These are phyloP conservation scores for Paraurostyla sp. DNA, from an alignment of 73 alveolate species.

Conservation along the genomic window DNA sequence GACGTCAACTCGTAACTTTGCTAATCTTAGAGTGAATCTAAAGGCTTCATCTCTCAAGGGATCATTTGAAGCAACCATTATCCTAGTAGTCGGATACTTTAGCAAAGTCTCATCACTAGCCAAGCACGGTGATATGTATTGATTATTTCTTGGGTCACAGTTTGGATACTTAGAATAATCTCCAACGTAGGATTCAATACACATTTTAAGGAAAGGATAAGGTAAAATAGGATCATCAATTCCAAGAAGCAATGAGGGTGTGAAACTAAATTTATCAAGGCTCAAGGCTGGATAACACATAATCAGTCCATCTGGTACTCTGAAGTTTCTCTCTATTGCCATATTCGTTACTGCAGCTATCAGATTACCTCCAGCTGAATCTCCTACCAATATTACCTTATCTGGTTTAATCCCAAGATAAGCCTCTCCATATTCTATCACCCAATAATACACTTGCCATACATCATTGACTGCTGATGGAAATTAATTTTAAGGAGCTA, in stretches of 20 bases:
- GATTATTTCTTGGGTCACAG: slow-evolving; percentile 72
- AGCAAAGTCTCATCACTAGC: slow-evolving; percentile 70
- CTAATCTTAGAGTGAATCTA: slow-evolving; percentile 45
- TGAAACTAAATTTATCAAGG: slow-evolving; percentile 59
- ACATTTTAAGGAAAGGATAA: slow-evolving; percentile 80
- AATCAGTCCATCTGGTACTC: slow-evolving; percentile 89
- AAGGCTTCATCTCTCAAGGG: slow-evolving; percentile 77
- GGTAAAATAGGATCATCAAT: slow-evolving; percentile 87
- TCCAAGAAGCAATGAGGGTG: slow-evolving; percentile 81
- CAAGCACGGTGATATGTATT: slow-evolving; percentile 78
- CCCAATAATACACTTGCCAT: slow-evolving; percentile 93
- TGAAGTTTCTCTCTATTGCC: slow-evolving; percentile 76
- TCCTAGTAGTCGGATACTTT: slow-evolving; percentile 61
- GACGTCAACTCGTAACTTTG: slow-evolving; percentile 46
- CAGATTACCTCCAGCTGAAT: slow-evolving; percentile 83
- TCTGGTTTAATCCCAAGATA: slow-evolving; percentile 80
- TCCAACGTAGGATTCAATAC: slow-evolving; percentile 82
- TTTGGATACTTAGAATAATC: slow-evolving; percentile 1
- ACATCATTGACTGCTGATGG: slow-evolving; percentile 94
- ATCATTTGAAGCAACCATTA: slow-evolving; percentile 73
- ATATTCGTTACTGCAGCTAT: slow-evolving; percentile 75
- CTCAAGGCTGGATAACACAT: slow-evolving; percentile 88
- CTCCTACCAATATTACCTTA: slow-evolving; percentile 83
- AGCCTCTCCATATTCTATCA: slow-evolving; percentile 77
- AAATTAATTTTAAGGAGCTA: slow-evolving; percentile 88